Conservation (phyloP, 2,329 filamentous ascomycete species). For the Arachnomyces sp. region DNA sequence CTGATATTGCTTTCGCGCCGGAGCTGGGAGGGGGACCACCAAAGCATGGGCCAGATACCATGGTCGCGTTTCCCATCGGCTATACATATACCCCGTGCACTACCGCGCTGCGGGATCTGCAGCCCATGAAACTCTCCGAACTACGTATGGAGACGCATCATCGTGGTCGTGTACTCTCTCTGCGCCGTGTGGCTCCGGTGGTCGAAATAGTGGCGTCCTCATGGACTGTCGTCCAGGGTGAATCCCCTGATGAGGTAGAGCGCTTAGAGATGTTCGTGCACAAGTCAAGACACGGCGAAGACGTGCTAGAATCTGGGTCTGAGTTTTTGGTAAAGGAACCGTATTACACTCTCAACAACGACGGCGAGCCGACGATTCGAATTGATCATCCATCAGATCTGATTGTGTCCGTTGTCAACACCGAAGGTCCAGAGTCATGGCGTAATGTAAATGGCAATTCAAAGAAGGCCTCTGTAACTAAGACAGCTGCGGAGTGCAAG, state of each 20-base stretch:
- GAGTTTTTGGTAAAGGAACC: conserved; percentile 22
- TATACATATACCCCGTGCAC: conserved; percentile 4
- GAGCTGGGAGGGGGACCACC: conserved; percentile 9
- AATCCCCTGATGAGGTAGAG: conserved; percentile 17
- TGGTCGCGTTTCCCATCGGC: no score
- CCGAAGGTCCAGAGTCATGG: conserved; percentile 1
- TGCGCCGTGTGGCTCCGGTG: conserved; percentile 16
- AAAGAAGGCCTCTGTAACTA: not conserved
- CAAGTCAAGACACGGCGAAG: conserved; percentile 20
- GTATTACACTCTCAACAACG: conserved; percentile 21
- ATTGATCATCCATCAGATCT: conserved; percentile 23
- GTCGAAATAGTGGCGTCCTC: conserved; percentile 12
- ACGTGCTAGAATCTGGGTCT: conserved; percentile 23
- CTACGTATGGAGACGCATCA: conserved; percentile 16
- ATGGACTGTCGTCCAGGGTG: conserved; percentile 25
- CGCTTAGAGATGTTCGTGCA: conserved; percentile 24
- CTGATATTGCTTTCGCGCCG: conserved; percentile 25
- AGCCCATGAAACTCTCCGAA: conserved; percentile 7
- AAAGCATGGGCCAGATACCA: not conserved
- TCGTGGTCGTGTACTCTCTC: conserved; percentile 10
- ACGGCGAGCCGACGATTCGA: conserved; percentile 18
- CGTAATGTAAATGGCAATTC: not conserved
- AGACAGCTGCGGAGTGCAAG: conserved; percentile 18
- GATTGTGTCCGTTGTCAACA: conserved; percentile 4
- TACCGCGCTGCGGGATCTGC: conserved; percentile 5